Percentiles rank a stretch among this genome's conserved stretches.
Conservation (phyloP, 441 rosid genomes). For the Flueggea neowawraea region DNA sequence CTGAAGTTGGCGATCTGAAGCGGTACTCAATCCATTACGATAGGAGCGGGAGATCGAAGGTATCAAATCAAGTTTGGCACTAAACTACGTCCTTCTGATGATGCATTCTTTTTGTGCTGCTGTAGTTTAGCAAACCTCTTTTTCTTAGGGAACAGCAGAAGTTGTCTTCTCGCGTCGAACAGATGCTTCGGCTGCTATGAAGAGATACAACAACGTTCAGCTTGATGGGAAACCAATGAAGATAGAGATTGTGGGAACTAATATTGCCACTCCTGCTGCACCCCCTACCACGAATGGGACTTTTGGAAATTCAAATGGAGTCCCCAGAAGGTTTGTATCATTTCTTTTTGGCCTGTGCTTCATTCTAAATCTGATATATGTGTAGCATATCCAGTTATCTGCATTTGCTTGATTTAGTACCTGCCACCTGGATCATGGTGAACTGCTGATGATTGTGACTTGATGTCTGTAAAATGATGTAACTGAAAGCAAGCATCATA, state of each 20-base stretch:
- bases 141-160: conserved; percentile 90
- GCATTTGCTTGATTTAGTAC: too few species aligned
- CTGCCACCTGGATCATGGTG: too few species aligned
- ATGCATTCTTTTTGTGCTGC: conserved; percentile 38
- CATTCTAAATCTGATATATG: neutral
- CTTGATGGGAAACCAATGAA: conserved; percentile 96
- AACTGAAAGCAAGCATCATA: too few species aligned
- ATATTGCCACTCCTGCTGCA: conserved; percentile 45
- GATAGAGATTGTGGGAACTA: conserved; percentile 81
- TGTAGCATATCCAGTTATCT: neutral
- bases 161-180: conserved; percentile 67
- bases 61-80: conserved; percentile 45
- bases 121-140: conserved; percentile 40
- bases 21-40: conserved; percentile 77
- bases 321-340: conserved; percentile 56
- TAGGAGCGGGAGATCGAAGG: conserved; percentile 96
- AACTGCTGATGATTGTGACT: too few species aligned
- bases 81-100: conserved; percentile 37
- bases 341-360: neutral
- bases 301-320: conserved; percentile 48
- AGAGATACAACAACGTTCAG: conserved; percentile 84
- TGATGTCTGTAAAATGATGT: too few species aligned
- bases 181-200: conserved; percentile 82
- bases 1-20: conserved; percentile 94
- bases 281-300: conserved; percentile 32